Conservation (phyloP, 1,284 basidiomycete genomes). For the Amylostereum chailletii region DNA sequence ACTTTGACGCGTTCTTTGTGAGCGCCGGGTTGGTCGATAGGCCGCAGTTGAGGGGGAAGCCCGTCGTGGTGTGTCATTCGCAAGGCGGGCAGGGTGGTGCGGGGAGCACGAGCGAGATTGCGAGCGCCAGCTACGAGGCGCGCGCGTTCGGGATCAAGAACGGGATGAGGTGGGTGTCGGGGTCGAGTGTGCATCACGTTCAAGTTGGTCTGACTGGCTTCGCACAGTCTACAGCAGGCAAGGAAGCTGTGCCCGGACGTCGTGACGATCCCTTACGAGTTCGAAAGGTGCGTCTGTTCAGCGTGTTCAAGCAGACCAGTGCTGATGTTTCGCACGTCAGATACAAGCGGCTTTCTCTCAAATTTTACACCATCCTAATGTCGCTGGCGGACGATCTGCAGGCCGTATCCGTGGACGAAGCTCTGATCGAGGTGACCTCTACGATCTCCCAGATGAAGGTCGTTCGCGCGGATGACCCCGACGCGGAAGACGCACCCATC, state of each 20-base stretch:
- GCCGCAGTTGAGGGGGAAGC: slow-evolving; percentile 76
- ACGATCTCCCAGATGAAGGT: slow-evolving; percentile 41
- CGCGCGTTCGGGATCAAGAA: slow-evolving; percentile 82
- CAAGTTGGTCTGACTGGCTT: background rate
- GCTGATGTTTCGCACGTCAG: slow-evolving; percentile 28
- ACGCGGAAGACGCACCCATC: slow-evolving; percentile 18
- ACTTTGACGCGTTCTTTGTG: slow-evolving; percentile 98
- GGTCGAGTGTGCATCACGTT: background rate
- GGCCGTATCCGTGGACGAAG: slow-evolving; percentile 95
- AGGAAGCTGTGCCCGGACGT: slow-evolving; percentile 68
- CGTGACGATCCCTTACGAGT: slow-evolving; percentile 87
- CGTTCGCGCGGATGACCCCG: slow-evolving; percentile 18
- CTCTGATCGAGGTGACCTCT: slow-evolving; percentile 81
- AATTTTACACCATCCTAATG: slow-evolving; percentile 92
- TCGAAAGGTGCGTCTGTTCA: slow-evolving; percentile 46
- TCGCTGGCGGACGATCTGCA: slow-evolving; percentile 85
- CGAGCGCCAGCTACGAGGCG: slow-evolving; percentile 92
- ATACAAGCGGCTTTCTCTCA: slow-evolving; percentile 74
- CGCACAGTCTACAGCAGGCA: slow-evolving; percentile 71
- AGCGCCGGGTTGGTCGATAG: slow-evolving; percentile 76
- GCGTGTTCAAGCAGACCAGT: background rate
- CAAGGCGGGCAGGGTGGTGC: slow-evolving; percentile 60
- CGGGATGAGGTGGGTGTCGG: slow-evolving; percentile 74
- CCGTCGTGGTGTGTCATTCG: slow-evolving; percentile 93
- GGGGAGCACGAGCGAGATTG: slow-evolving; percentile 88